Evolutionary conservation across 2,329 filamentous ascomycete genomes (phyloP).

Genomic region (Emydomyces testavorans): DNA sequence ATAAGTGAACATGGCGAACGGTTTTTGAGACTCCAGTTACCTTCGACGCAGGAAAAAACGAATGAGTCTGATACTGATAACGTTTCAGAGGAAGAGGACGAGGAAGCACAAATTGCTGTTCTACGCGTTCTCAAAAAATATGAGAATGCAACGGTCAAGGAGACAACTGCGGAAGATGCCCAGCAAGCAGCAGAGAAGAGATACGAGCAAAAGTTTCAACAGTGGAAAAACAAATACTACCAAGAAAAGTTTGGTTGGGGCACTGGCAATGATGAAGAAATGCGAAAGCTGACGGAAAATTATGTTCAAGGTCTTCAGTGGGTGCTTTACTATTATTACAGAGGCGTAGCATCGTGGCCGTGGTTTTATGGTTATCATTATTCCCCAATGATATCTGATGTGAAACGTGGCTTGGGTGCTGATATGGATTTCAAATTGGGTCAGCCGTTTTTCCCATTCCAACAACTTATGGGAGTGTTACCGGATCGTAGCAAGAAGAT

Average conservation of each 20-base stretch:
- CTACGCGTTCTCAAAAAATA: slow-evolving; percentile 79
- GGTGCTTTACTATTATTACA: slow-evolving; percentile 97
- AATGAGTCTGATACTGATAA: slow-evolving; percentile 34
- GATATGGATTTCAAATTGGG: slow-evolving; percentile 88
- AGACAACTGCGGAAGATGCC: slow-evolving; percentile 66
- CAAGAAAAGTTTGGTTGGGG: slow-evolving; percentile 82
- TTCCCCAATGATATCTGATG: slow-evolving; percentile 92
- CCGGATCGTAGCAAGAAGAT: slow-evolving; percentile 96
- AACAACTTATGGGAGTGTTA: slow-evolving; percentile 96
- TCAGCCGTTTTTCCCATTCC: slow-evolving; percentile 86
- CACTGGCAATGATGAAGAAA: slow-evolving; percentile 64
- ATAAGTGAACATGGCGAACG: slow-evolving; percentile 54
- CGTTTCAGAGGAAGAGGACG: slow-evolving; percentile 59
- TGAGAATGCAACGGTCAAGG: slow-evolving; percentile 76
- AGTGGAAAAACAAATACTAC: slow-evolving; percentile 95
- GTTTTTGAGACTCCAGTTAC: slow-evolving; percentile 54
- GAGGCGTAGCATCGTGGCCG: slow-evolving; percentile 92
- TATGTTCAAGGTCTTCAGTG: slow-evolving; percentile 96
- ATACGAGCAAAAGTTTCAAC: slow-evolving; percentile 79
- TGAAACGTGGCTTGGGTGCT: slow-evolving; percentile 74
- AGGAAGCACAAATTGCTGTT: slow-evolving; percentile 73
- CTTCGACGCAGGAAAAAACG: slow-evolving; percentile 38
- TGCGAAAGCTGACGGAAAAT: slow-evolving; percentile 78
- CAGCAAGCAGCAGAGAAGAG: slow-evolving; percentile 68
- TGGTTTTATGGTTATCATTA: slow-evolving; percentile 98